Base-by-base conservation (phyloP, 2,329 filamentous ascomycete species). In the Penicillium italicum region DNA sequence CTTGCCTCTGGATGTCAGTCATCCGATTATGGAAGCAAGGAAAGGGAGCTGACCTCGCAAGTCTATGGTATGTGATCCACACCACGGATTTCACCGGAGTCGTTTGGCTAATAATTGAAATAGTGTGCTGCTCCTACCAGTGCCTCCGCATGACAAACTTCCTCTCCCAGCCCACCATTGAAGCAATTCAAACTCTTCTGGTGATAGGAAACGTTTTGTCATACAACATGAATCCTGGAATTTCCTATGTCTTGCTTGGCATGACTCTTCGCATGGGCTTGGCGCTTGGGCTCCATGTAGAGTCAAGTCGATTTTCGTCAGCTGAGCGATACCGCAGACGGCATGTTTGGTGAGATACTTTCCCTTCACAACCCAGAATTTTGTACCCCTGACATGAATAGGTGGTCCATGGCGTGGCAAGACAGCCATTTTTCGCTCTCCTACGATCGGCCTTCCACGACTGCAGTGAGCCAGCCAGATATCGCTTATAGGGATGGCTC, bases 381-480 rank as follows among this genome's bases (percentile, higher is more conserved):
- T 14, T 34, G 18, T 20, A 16, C 11, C 3, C 33, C 47, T 57
- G 42, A 59, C 36, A 6, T 18, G 20, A 22, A 20, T 26, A 80
- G 78, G 78, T 86, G 84, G 84, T 82, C 82, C 2, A 77, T 86
- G 60, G 77, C 85, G 31, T 86, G 84, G 84, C 84, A 86, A 65
- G 84, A 86, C 62, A 85, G 82, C 53, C 75, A 86, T 44, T 78
- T 86, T 24, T 85, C 83, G 9, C 79, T 86, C 31, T 85, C 83
- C 2, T 86, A 85, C 63, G 84, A 86, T 62, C 74, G 84, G 36
- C 79, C 78, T 1, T 82, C 82, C 2, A 81, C 80, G 14, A 79
- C 76, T 26, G 81, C 81, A 6, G 79, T 82, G n/a, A 74, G 77
- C 49, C 78, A 79, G 56, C 76, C 77, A 1, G 76, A 79, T 43